phyloP scores from a whole-genome alignment of 805 yeast genomes.

The Wickerhamiella musiphila region DNA sequence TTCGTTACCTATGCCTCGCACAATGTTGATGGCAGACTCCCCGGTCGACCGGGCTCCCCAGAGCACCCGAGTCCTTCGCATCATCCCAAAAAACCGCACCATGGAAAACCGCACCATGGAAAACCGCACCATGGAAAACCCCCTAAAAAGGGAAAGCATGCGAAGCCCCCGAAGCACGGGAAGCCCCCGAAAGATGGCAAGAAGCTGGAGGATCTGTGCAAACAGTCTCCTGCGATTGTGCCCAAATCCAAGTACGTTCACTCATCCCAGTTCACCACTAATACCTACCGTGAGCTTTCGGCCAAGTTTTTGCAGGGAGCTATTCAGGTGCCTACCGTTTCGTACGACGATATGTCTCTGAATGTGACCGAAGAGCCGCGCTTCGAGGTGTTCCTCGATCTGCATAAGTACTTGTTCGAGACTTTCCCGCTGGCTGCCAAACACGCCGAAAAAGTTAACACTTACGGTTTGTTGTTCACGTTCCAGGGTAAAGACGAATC shows the following conservation, averaged over 20 bases:
- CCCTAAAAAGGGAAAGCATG: too few relatives aligned
- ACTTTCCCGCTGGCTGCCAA: conserved; percentile 38
- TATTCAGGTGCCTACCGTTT: conserved; percentile 45
- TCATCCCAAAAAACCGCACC: too few relatives aligned
- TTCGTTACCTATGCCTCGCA: too few relatives aligned
- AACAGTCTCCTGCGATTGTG: conserved; percentile 5
- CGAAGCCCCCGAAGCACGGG: too few relatives aligned
- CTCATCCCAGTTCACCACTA: conserved; percentile 6
- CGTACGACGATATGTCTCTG: conserved; percentile 33
- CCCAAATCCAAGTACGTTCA: conserved; percentile 1
- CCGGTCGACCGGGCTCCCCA: too few relatives aligned
- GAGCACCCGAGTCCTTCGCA: too few relatives aligned
- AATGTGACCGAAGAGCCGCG: conserved; percentile 33
- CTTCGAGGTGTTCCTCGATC: conserved; percentile 30
- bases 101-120: too few relatives aligned
- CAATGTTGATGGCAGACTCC: too few relatives aligned
- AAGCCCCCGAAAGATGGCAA: too few relatives aligned
- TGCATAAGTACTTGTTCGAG: conserved; percentile 35
- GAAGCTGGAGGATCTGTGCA: too few relatives aligned
- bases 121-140: too few relatives aligned
- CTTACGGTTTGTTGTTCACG: conserved; percentile 44
- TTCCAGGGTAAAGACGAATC: conserved; percentile 36
- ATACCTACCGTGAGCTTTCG: conserved; percentile 5
- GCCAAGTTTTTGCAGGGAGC: conserved; percentile 27
- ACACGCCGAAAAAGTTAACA: conserved; percentile 36